Evolutionary conservation across 139 green algal species (phyloP).

Genomic region (Picochlorum sp.): DNA sequence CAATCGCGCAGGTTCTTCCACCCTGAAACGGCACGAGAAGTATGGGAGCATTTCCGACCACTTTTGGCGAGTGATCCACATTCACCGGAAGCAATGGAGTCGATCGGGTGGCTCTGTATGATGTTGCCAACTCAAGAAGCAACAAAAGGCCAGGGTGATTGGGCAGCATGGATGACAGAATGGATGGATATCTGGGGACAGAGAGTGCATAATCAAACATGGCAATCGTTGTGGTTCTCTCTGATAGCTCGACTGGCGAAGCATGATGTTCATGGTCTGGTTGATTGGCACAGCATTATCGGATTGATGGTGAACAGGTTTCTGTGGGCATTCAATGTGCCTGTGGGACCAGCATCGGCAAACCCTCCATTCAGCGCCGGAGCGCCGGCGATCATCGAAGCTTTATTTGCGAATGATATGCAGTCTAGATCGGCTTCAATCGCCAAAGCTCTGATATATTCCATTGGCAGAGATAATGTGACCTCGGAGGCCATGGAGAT

Average conservation of each 20-base stretch:
- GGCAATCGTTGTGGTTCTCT: conserved; percentile 49
- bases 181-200: conserved; percentile 50
- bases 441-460: conserved; percentile 25
- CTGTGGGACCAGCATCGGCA: conserved; percentile 52
- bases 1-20: conserved; percentile 38
- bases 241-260: conserved; percentile 57
- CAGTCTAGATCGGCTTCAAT: conserved; percentile 15
- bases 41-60: conserved; percentile 30
- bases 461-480: conserved; percentile 16
- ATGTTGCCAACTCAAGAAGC: conserved; percentile 53
- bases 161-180: conserved; percentile 31
- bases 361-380: conserved; percentile 26
- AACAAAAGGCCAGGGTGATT: conserved; percentile 15
- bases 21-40: conserved; percentile 24
- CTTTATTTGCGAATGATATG: conserved; percentile 9
- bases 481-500: background rate
- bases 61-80: conserved; percentile 17
- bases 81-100: conserved; percentile 23
- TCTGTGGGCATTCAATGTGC: conserved; percentile 57
- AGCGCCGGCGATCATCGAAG: background rate
- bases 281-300: conserved; percentile 50
- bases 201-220: conserved; percentile 35
- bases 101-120: conserved; percentile 52
- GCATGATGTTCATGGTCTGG: conserved; percentile 55
- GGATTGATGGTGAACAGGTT: conserved; percentile 46